Conservation (phyloP, 768 basidiomycete genomes). For the Mycena olivaceomarginata region DNA sequence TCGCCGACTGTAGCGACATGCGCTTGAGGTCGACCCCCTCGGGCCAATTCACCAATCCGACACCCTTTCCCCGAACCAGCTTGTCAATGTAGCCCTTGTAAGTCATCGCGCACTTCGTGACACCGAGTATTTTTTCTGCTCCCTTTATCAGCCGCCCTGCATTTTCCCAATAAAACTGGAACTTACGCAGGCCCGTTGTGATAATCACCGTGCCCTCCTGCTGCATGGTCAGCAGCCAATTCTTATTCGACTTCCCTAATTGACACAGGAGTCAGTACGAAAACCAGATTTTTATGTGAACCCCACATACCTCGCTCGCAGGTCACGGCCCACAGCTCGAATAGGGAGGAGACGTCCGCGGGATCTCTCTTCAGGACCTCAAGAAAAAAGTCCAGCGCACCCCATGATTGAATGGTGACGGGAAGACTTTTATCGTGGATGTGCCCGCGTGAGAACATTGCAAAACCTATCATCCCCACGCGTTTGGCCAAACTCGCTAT, state of each 20-base stretch:
- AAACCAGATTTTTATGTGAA: background rate
- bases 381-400: background rate
- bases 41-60: background rate
- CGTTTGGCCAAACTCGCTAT: background rate
- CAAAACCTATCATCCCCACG: background rate
- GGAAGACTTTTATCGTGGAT: background rate
- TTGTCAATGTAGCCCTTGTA: background rate
- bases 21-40: background rate
- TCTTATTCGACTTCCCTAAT: background rate
- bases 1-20: background rate
- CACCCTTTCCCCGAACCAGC: background rate
- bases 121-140: background rate
- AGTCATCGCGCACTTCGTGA: background rate
- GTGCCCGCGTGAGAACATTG: background rate
- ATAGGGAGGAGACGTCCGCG: background rate
- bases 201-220: background rate
- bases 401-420: background rate
- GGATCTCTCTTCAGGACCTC: background rate
- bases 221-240: background rate
- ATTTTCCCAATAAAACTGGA: background rate
- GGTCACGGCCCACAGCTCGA: background rate
- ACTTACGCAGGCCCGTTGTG: background rate
- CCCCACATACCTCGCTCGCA: background rate
- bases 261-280: background rate
- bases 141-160: background rate